A percentile compares a stretch with the other conserved stretches of the same genome.
phyloP scores from a whole-genome alignment of 106 monocot species.

The Platanthera zijinensis region DNA sequence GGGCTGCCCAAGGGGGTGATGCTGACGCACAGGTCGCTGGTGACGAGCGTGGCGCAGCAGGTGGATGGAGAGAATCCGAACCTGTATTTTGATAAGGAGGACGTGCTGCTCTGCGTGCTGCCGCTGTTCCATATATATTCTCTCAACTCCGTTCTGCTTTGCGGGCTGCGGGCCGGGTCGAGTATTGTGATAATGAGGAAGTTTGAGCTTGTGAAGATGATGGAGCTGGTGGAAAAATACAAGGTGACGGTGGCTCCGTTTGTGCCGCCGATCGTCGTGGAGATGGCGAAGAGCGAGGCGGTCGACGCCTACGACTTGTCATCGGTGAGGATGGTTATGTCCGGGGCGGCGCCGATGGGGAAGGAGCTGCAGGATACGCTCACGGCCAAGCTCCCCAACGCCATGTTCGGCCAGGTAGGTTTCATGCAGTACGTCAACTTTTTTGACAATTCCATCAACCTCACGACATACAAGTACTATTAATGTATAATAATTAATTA shows the following conservation, averaged over 20 bases:
- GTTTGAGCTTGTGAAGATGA: conserved; percentile 31
- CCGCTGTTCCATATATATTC: conserved; percentile 69
- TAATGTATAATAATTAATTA: too few relatives aligned
- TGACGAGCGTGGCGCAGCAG: conserved; percentile 64
- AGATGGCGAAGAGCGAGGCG: conserved; percentile 35
- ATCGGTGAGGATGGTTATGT: conserved; percentile 44
- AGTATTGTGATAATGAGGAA: conserved; percentile 44
- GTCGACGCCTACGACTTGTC: conserved; percentile 43
- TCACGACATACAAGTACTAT: too few relatives aligned
- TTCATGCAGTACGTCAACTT: background rate
- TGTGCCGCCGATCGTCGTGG: conserved; percentile 59
- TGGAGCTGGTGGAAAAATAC: conserved; percentile 46
- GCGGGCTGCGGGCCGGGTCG: conserved; percentile 45
- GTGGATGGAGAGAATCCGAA: conserved; percentile 67
- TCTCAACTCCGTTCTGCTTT: conserved; percentile 51
- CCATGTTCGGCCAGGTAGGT: conserved; percentile 48
- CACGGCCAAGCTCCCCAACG: conserved; percentile 34
- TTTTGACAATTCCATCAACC: too few relatives aligned
- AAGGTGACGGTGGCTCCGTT: conserved; percentile 44
- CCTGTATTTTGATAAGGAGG: conserved; percentile 35
- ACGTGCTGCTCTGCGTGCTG: conserved; percentile 57
- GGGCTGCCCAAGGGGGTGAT: conserved; percentile 73
- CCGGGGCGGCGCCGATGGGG: conserved; percentile 66
- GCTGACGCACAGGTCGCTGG: conserved; percentile 48
- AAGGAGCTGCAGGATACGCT: conserved; percentile 48